Base-by-base conservation (phyloP, 2,329 filamentous ascomycete species). In the Neonectria ditissima region DNA sequence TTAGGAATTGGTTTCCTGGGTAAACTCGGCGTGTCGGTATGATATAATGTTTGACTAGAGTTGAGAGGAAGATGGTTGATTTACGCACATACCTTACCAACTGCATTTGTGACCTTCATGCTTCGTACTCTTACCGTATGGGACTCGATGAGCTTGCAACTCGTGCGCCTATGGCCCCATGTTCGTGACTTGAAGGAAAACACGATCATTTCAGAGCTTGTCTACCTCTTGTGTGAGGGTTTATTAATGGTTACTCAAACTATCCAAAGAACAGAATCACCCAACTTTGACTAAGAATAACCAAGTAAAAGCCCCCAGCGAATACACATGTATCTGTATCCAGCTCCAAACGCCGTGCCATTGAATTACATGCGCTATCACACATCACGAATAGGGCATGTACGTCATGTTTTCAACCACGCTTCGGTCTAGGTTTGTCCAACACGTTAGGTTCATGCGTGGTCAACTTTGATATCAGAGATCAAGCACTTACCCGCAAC, bases 401-500 rank as follows among this genome's bases (percentile, higher is more conserved):
- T 16, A 37, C 5, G 14, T 16, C 13, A 24, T 24, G 11, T n/a
- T 6, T 24, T 53, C 60, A 72, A 16, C 68, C 66, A 41, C 69
- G 69, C 58, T 61, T 63, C 24, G 69, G 69, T 22, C 69, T 72
- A 28, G 34, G 2, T 44, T 13, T 30, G 28, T 16, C 22, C 26
- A 14, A 45, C 11, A 26, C 3, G 28, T 63, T 55, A 58, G 60
- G 30, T n/a, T 37, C 24, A 50, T 59, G 28, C 13, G n/a, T 11
- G 3, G 26, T 16, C 7, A 4, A 20, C 1, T 11, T 9, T 7
- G 16, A n/a, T 7, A 6, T 26, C 1, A 13, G 7, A 18, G 5
- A 34, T 22, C 11, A 14, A 16, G 16, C 32, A 80, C 85, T 68
- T 73, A 88, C 86, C 80, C 86, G 83, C 86, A 89, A 34, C 86